Evolutionary conservation across 495 filamentous ascomycete genomes (phyloP), one percentile per base, ranked within the genome.

Genomic region (Neurospora discreta): DNA sequence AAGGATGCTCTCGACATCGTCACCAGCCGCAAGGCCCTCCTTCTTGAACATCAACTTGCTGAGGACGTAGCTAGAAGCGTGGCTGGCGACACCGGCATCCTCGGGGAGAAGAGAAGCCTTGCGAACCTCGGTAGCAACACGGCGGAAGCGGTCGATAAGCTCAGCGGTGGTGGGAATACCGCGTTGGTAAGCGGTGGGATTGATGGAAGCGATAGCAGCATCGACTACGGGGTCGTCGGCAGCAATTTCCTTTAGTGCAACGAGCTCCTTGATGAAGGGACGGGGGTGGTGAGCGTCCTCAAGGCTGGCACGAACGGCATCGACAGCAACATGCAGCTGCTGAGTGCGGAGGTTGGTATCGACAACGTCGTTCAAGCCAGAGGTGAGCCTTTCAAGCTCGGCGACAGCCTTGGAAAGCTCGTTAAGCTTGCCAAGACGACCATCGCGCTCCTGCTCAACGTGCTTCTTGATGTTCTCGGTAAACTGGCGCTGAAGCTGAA

Each of bases 1-100:
- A 15, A 99, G 87, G 73, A 97, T 89, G 78, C 93, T 97, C 86
- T 98, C 95, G 26, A 98, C 95, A 78, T 99, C 95, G 75, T 95
- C 89, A 33, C 96, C 95, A 38, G 87, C 86, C 1, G 94, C 90
- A 52, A 95, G 84, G n/a, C 90, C 92, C 77, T 93, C 87, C 85
- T 97, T 97, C 85, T 90, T 91, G 87, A 99, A 98, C 81, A 98
- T 86, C 33, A 98, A 84, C 81, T 97, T 94, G 84, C 92, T 96
- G 78, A 99, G 79, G 36, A 95, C 83, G 75, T 91, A 90, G 80
- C 92, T 96, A 15, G 92, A 92, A 1, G 94, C 93, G 80, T 98
- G 95, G 77, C 91, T 93, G 16, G 95, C 94, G 26, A 98, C 92
- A 72, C 95, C 95, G 4, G 96, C 95, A 75, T 97, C 90, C 69